Evolutionary conservation across 768 basidiomycete species (phyloP).

Genomic region (Suillus lakei): DNA sequence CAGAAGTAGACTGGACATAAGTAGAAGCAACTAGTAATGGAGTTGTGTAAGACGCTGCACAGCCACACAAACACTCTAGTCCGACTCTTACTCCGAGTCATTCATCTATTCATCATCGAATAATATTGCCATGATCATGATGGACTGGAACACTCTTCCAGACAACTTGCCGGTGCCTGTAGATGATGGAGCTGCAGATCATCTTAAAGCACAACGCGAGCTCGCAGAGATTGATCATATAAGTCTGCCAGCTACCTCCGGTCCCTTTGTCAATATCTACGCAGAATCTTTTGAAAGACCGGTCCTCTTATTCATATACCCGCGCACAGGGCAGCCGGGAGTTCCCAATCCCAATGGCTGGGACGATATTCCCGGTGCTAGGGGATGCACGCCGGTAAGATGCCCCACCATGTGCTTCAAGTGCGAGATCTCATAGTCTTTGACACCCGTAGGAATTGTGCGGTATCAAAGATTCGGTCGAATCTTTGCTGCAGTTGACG

Average conservation of each 20-base stretch:
- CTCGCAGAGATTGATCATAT: not conserved
- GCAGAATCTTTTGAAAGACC: conserved; percentile 20
- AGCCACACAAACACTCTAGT: not conserved
- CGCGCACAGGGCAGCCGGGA: conserved; percentile 23
- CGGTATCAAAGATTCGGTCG: conserved; percentile 18
- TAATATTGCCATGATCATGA: not conserved
- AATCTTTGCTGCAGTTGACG: conserved; percentile 2
- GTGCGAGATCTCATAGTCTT: not conserved
- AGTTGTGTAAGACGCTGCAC: not conserved
- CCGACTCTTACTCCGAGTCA: not conserved
- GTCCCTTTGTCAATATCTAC: conserved; percentile 14
- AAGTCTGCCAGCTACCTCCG: conserved; percentile 14
- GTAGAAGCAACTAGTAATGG: too few species aligned
- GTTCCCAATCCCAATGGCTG: conserved; percentile 19
- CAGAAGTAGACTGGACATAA: not conserved
- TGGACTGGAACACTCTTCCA: conserved; percentile 21
- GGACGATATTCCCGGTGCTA: conserved; percentile 29
- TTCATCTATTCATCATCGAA: not conserved
- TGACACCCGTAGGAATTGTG: conserved; percentile 24
- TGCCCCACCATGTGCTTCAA: not conserved
- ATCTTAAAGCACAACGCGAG: conserved; percentile 9
- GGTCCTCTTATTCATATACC: conserved; percentile 29
- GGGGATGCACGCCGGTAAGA: conserved; percentile 29
- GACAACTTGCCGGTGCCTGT: conserved; percentile 14
- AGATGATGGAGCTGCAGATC: conserved; percentile 22